phyloP scores from a whole-genome alignment of 768 basidiomycete species.

The Saitozyma podzolica region DNA sequence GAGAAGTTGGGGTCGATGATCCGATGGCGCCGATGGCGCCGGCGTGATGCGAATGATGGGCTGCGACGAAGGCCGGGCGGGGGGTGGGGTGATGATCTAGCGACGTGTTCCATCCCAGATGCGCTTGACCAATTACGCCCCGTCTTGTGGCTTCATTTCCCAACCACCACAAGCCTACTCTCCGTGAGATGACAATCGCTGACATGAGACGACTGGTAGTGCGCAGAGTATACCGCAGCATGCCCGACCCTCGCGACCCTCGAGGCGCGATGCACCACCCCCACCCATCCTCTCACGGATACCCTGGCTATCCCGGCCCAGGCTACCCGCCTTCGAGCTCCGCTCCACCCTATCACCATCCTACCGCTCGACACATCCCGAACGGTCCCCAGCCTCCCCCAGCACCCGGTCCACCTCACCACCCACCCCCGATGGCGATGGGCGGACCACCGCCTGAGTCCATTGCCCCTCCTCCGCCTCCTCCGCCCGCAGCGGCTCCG shows the following conservation, averaged over 20 bases:
- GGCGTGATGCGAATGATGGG: no score
- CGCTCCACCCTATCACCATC: constrained; percentile 14
- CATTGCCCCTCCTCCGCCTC: constrained; percentile 5
- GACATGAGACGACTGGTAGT: not conserved
- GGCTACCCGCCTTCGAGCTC: constrained; percentile 3
- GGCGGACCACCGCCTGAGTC: constrained; percentile 23
- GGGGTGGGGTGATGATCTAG: no score
- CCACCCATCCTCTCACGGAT: constrained; percentile 1
- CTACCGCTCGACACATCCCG: constrained; percentile 23
- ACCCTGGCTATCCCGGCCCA: constrained; percentile 5
- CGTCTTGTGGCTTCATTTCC: no score
- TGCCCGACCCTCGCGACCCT: constrained; percentile 21
- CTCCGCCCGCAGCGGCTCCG: not conserved
- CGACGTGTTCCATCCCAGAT: no score
- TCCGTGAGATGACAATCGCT: not conserved
- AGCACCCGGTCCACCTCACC: not conserved
- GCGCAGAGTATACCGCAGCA: not conserved
- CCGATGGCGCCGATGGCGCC: no score
- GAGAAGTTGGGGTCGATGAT: no score
- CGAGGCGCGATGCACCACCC: constrained; percentile 12
- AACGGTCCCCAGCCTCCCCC: constrained; percentile 17
- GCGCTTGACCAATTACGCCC: no score
- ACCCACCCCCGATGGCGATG: constrained; percentile 18
- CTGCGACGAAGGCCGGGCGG: no score
- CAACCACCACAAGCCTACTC: no score